These are phyloP conservation scores for Hirsutella rhossiliensis DNA, from an alignment of 2,329 filamentous ascomycete genomes.

Conservation along the genomic window DNA sequence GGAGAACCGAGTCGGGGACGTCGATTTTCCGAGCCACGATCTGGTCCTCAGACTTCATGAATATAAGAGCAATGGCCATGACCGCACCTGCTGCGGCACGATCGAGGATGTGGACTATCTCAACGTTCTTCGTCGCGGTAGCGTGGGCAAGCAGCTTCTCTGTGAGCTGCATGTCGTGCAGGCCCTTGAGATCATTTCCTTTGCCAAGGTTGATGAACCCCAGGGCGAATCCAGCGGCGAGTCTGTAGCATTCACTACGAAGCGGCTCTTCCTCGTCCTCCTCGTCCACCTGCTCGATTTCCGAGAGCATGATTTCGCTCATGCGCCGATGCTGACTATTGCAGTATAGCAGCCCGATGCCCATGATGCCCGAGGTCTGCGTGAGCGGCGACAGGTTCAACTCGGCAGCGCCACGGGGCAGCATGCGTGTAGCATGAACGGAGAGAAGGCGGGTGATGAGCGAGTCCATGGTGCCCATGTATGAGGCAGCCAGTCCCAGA, in stretches of 20 bases:
- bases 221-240: slow-evolving; percentile 86
- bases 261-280: slow-evolving; percentile 76
- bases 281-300: slow-evolving; percentile 76
- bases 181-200: slow-evolving; percentile 72
- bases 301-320: slow-evolving; percentile 98
- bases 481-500: slow-evolving; percentile 82
- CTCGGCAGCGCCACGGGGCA: slow-evolving; percentile 85
- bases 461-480: slow-evolving; percentile 94
- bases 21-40: slow-evolving; percentile 85
- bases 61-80: slow-evolving; percentile 80
- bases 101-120: slow-evolving; percentile 85
- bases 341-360: slow-evolving; percentile 87
- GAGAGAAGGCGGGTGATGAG: slow-evolving; percentile 86
- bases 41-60: slow-evolving; percentile 90
- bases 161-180: slow-evolving; percentile 88
- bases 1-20: slow-evolving; percentile 76
- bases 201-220: slow-evolving; percentile 92
- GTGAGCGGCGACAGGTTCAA: slow-evolving; percentile 86
- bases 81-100: slow-evolving; percentile 89
- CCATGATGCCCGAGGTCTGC: slow-evolving; percentile 94
- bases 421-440: slow-evolving; percentile 89
- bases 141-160: slow-evolving; percentile 80
- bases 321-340: slow-evolving; percentile 94
- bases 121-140: slow-evolving; percentile 79
- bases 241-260: slow-evolving; percentile 88